Percentiles rank a stretch among this genome's conserved stretches.
phyloP scores from a whole-genome alignment of 257 asterid genomes.

The Rhazya stricta region DNA sequence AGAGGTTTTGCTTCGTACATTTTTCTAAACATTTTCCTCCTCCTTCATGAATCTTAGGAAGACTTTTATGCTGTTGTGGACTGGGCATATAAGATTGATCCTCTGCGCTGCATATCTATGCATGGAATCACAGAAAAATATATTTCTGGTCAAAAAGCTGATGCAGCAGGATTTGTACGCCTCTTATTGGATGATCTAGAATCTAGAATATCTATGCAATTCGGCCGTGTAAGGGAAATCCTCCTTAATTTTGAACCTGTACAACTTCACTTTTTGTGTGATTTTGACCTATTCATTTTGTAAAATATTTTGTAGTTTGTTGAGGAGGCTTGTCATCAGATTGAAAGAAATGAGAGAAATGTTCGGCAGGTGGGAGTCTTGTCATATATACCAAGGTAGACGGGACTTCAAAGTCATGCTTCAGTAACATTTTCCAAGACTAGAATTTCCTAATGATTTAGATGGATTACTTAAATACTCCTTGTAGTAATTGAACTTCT shows the following conservation, averaged over 20 bases:
- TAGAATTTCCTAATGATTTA: slow-evolving; percentile 8
- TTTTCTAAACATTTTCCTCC: slow-evolving; percentile 2
- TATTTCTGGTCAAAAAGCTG: slow-evolving; percentile 90
- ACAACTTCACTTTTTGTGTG: slow-evolving; percentile 2
- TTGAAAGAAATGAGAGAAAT: slow-evolving; percentile 79
- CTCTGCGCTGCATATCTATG: slow-evolving; percentile 95
- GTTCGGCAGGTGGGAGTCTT: slow-evolving; percentile 80
- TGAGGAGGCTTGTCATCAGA: slow-evolving; percentile 95
- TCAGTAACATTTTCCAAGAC: neutral
- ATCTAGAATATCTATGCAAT: slow-evolving; percentile 66
- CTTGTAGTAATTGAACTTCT: neutral
- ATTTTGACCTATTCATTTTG: slow-evolving; percentile 21
- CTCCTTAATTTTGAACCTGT: neutral
- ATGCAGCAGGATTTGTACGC: slow-evolving; percentile 88
- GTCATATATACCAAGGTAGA: slow-evolving; percentile 85
- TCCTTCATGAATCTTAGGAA: slow-evolving; percentile 47
- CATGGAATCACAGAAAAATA: slow-evolving; percentile 90
- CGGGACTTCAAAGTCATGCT: slow-evolving; percentile 11
- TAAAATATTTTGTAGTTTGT: slow-evolving; percentile 57
- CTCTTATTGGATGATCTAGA: slow-evolving; percentile 92
- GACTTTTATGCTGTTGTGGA: slow-evolving; percentile 93
- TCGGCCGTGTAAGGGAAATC: slow-evolving; percentile 63
- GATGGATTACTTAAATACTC: neutral
- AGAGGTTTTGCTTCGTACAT: neutral
- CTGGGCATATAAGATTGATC: slow-evolving; percentile 97